A percentile compares a stretch with the other conserved stretches of the same genome.
phyloP scores from a whole-genome alignment of 73 alveolate species.

The Paraurostyla sp. region DNA sequence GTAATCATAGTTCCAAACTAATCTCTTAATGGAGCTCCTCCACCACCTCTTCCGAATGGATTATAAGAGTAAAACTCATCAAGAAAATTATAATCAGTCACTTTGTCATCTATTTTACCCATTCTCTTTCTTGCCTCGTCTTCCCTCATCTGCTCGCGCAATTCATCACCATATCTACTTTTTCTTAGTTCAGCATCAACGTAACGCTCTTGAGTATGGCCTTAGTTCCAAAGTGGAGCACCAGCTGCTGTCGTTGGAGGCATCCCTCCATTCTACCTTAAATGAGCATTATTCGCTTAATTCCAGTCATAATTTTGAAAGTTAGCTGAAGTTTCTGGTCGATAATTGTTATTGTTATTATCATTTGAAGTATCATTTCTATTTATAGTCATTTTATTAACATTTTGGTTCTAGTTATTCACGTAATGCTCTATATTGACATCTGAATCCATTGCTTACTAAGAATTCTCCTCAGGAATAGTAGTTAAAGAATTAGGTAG shows the following conservation, averaged over 20 bases:
- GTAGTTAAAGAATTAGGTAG: conserved; percentile 1
- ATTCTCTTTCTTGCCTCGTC: conserved; percentile 20
- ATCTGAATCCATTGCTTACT: neutral
- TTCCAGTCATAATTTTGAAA: conserved; percentile 32
- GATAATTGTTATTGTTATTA: neutral
- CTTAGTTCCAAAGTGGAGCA: conserved; percentile 26
- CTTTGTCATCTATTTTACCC: neutral
- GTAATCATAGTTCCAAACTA: conserved; percentile 72
- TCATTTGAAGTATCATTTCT: conserved; percentile 1
- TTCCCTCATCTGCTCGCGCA: conserved; percentile 13
- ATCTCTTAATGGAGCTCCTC: conserved; percentile 80
- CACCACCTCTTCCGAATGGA: conserved; percentile 82
- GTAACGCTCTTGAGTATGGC: conserved; percentile 33
- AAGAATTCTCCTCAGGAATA: conserved; percentile 4
- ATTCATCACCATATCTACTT: conserved; percentile 27
- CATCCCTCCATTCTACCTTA: neutral
- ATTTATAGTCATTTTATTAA: conserved; percentile 21
- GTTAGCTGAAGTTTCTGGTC: conserved; percentile 32
- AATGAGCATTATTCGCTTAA: neutral
- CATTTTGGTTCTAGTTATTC: neutral
- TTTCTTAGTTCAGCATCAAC: conserved; percentile 54
- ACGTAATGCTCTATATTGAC: neutral
- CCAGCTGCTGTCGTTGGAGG: conserved; percentile 60
- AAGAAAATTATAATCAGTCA: conserved; percentile 28
- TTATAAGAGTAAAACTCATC: conserved; percentile 48